Percentiles rank a stretch among this genome's conserved stretches.
Evolutionary conservation across 2,329 filamentous ascomycete species (phyloP).

Genomic region (Colletotrichum horii): DNA sequence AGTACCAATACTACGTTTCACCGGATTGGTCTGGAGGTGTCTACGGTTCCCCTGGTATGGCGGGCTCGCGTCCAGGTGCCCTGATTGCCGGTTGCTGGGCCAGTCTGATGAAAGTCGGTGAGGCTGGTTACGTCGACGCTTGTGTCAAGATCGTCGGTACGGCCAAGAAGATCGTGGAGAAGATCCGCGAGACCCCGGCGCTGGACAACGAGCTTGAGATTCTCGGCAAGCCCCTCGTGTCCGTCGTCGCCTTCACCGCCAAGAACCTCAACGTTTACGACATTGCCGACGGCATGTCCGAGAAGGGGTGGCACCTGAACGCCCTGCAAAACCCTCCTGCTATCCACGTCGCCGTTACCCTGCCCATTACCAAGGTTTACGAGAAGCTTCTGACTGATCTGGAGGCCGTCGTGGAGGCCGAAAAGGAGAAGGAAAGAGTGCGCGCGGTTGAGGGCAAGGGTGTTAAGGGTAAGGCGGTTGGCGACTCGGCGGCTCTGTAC

Average conservation of each 20-base stretch:
- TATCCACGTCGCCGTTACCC: slow-evolving; percentile 91
- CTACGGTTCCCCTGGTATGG: slow-evolving; percentile 91
- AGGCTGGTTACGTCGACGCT: slow-evolving; percentile 84
- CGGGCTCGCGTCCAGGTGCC: slow-evolving; percentile 89
- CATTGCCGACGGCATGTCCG: slow-evolving; percentile 85
- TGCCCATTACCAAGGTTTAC: slow-evolving; percentile 82
- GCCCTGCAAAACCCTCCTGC: slow-evolving; percentile 90
- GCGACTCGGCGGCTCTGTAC: slow-evolving; percentile 88
- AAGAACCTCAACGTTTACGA: slow-evolving; percentile 91
- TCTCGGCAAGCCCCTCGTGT: slow-evolving; percentile 85
- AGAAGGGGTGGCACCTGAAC: slow-evolving; percentile 93
- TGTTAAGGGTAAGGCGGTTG: slow-evolving; percentile 69
- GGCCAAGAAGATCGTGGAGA: slow-evolving; percentile 79
- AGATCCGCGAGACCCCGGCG: slow-evolving; percentile 71
- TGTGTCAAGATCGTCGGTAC: slow-evolving; percentile 89
- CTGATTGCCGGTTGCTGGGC: slow-evolving; percentile 97
- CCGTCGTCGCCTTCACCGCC: slow-evolving; percentile 87
- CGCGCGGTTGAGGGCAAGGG: slow-evolving; percentile 72
- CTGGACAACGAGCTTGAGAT: slow-evolving; percentile 78
- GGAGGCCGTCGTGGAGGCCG: slow-evolving; percentile 69
- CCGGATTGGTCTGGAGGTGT: slow-evolving; percentile 96
- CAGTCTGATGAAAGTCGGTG: slow-evolving; percentile 85
- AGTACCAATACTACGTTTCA: slow-evolving; percentile 95
- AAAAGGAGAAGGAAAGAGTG: slow-evolving; percentile 82
- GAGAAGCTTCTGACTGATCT: slow-evolving; percentile 80